Evolutionary conservation across 495 filamentous ascomycete genomes (phyloP).

Genomic region (Aspergillus sparsus): DNA sequence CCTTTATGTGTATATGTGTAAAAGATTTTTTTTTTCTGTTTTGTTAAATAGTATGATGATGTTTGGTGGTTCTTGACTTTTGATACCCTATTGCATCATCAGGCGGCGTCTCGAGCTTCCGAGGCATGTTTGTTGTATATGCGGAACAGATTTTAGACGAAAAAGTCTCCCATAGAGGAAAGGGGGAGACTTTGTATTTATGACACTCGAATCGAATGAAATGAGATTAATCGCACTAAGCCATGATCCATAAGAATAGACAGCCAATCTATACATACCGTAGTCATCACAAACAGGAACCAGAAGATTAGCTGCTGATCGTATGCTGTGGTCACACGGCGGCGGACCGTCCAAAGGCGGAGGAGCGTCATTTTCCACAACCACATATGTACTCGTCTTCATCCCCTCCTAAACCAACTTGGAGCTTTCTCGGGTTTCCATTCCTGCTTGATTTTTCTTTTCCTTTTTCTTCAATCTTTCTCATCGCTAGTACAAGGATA

Average conservation of each 20-base stretch:
- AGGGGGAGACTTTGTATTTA: too few species aligned
- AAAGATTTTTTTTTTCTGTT: conserved; percentile 6
- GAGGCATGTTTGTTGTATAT: conserved; percentile 6
- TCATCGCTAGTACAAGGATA: too few species aligned
- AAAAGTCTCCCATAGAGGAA: neutral
- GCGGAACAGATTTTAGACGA: neutral
- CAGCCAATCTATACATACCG: too few species aligned
- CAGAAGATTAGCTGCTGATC: conserved; percentile 4
- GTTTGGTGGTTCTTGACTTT: conserved; percentile 1
- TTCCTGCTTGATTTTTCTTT: conserved; percentile 5
- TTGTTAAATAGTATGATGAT: too few species aligned
- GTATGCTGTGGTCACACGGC: conserved; percentile 23
- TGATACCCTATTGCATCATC: conserved; percentile 28
- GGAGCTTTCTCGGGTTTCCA: conserved; percentile 13
- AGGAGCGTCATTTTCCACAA: conserved; percentile 31
- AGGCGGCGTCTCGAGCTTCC: conserved; percentile 11
- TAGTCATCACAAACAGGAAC: too few species aligned
- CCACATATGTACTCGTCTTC: conserved; percentile 22
- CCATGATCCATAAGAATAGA: too few species aligned
- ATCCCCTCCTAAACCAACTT: conserved; percentile 20
- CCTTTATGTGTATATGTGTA: conserved; percentile 10
- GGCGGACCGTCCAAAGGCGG: conserved; percentile 23
- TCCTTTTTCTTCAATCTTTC: neutral
- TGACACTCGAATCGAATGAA: neutral
- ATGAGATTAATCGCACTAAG: neutral